Evolutionary conservation across 257 asterid species (phyloP).

Genomic region (Gentiana dahurica): DNA sequence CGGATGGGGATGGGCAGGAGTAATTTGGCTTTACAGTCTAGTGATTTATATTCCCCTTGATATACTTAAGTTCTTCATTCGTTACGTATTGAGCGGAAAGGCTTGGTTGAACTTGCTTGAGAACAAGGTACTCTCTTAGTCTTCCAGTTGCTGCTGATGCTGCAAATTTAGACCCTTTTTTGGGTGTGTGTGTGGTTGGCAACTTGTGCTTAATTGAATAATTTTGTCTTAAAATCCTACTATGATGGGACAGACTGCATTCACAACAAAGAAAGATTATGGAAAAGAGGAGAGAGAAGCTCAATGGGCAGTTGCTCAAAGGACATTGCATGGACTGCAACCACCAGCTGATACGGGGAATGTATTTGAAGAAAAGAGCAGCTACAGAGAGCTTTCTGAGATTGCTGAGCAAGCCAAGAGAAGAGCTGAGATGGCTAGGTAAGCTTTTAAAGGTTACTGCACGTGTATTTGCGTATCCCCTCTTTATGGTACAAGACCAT

Average conservation of each 20-base stretch:
- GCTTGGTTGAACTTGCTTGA: constrained; percentile 78
- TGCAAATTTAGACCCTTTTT: too few relatives aligned
- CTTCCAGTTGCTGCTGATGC: too few relatives aligned
- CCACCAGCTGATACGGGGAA: constrained; percentile 35
- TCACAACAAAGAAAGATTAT: constrained; percentile 76
- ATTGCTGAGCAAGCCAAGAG: constrained; percentile 93
- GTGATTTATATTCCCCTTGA: constrained; percentile 75
- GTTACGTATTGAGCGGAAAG: constrained; percentile 78
- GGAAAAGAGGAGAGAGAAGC: constrained; percentile 94
- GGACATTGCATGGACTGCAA: constrained; percentile 83
- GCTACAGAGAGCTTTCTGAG: constrained; percentile 82
- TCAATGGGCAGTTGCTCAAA: constrained; percentile 97
- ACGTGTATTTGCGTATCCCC: too few relatives aligned
- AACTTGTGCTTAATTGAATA: too few relatives aligned
- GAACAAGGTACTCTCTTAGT: constrained; percentile 41
- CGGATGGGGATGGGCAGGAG: constrained; percentile 99
- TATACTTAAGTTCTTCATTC: constrained; percentile 62
- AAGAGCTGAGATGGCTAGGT: constrained; percentile 94
- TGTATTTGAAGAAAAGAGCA: constrained; percentile 65
- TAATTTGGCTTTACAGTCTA: constrained; percentile 67
- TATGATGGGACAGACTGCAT: constrained; percentile 47
- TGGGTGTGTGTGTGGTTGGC: too few relatives aligned
- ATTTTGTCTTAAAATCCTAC: too few relatives aligned
- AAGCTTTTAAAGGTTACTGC: background rate
- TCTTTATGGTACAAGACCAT: too few relatives aligned